These are phyloP conservation scores for Laetiporus sulphureus DNA, from an alignment of 1,284 basidiomycete species.

Conservation along the genomic window DNA sequence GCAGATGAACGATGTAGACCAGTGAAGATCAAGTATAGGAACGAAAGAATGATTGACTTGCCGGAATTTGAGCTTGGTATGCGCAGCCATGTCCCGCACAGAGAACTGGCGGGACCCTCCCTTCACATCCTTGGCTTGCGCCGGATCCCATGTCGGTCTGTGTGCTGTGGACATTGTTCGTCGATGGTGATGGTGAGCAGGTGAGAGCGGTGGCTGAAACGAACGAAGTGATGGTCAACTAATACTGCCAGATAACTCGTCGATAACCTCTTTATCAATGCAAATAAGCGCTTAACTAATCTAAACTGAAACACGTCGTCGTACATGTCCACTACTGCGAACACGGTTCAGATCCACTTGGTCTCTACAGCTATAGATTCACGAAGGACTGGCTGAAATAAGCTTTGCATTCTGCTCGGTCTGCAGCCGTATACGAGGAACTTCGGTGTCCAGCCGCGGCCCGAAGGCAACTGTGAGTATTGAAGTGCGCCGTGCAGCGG, in stretches of 20 bases:
- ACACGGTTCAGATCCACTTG: no score
- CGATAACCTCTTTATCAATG: no score
- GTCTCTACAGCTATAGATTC: no score
- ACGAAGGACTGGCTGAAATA: no score
- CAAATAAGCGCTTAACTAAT: no score
- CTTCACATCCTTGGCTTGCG: constrained; percentile 80
- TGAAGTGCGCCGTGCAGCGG: not conserved
- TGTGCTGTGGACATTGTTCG: constrained; percentile 74
- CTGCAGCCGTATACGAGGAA: no score
- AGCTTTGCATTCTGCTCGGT: no score
- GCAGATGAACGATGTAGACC: constrained; percentile 3
- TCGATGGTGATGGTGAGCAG: not conserved
- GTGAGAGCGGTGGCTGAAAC: not conserved
- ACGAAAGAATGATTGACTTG: constrained; percentile 22
- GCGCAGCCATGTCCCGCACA: constrained; percentile 83
- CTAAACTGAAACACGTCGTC: no score
- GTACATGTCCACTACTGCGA: no score
- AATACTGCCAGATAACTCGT: no score
- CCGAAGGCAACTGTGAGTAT: not conserved
- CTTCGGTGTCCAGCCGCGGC: no score
- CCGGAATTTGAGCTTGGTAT: constrained; percentile 96
- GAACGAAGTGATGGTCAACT: not conserved
- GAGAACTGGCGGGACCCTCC: constrained; percentile 86
- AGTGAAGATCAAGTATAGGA: constrained; percentile 1
- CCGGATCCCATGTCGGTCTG: constrained; percentile 86